Base-by-base conservation (phyloP, 2,329 filamentous ascomycete genomes). In the Microcera coccophila region DNA sequence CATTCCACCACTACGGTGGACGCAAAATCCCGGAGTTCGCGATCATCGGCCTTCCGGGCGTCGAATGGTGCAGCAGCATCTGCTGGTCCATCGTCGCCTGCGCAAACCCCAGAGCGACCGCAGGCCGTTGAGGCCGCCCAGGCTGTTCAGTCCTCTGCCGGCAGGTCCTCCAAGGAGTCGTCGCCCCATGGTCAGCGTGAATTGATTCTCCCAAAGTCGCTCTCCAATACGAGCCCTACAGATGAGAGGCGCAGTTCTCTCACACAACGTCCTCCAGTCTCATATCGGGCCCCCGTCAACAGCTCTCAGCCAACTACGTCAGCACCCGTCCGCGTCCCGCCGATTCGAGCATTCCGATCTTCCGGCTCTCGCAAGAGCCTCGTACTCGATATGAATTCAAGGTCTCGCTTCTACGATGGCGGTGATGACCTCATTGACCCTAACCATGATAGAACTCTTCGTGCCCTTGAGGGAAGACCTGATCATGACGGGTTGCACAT, bases 311-410 rank as follows among this genome's bases (percentile, higher is more conserved):
- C 70, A 45, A 48, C 59, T 28, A 58, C 63, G 35, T 57, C 63
- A 34, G 55, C 58, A 11, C 62, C 66, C 20, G 62, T 65, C 45
- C 67, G 68, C 36, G 68, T 79, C 31, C 74, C 76, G 14, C 76
- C 76, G 7, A 79, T 79, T 57, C 73, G 78, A 41, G 66, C 69
- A 8, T 78, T 79, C 52, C 72, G 77, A 46, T 78, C 76, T 19
- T 79, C 77, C 28, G 74, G 72, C 53, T 76, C 76, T 47, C 75
- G 78, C 51, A 76, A 72, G 61, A 79, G 75, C 59, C 63, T 74
- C 18, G 64, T 64, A 12, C 64, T 75, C 53, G 76, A 80, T 55
- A 78, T 77, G 72, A 76, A 69, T 50, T 67, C 68, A 41, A 65
- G 65, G 19, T 55, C 67, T 48, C 66, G 67, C 47, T 64, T 66